Base-by-base conservation (phyloP, 306 rosid genomes). In the Hippophae gyantsensis region DNA sequence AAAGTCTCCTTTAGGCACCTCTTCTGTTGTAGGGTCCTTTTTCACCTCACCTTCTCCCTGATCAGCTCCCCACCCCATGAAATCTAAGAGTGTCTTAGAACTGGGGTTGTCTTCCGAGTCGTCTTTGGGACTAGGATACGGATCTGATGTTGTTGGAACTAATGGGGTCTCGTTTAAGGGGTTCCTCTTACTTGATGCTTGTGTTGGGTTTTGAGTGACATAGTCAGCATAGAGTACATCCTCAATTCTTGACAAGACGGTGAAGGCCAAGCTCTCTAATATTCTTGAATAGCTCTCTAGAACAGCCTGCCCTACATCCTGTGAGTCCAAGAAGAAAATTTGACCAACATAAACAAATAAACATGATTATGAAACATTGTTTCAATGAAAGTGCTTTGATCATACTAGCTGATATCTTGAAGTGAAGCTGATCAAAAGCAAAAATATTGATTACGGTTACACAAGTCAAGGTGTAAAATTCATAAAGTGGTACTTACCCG, bases 231-330 rank as follows among this genome's bases (percentile, higher is more conserved):
- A 62, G 7, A 86, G 87, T 41, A 93, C 97, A 75, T 93, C 99
- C 50, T 93, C 99, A 45, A 93, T 82, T 69, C 95, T 82, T 47
- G 99, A 93, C 60, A 80, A 72, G 51, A 93, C 95, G 18, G 99
- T 93, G 64, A 73, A 93, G 41, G 99, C 99, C 70, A 93, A 79
- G 81, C 97, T 93, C 67, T 93, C 99, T 44, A 93, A 72, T 67
- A 88, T 84, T 74, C 99, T 84, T 52, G 99, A 93, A 65, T 93
- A 93, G 65, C 99, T 93, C 75, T 93, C 99, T 23, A 93, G 80
- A 77, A 82, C 77, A 44, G 99, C 99, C 65, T 93, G 99, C 56
- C 99, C 99, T 47, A 93, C 83, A 74, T 93, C 95, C 99, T 93
- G 78, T 57, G 64, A 61, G 57, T 9, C 54, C 43, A 76, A 66